A percentile compares a stretch with the other conserved stretches of the same genome.
Evolutionary conservation across 805 yeast genomes (phyloP).

Genomic region (Ogataea minuta): DNA sequence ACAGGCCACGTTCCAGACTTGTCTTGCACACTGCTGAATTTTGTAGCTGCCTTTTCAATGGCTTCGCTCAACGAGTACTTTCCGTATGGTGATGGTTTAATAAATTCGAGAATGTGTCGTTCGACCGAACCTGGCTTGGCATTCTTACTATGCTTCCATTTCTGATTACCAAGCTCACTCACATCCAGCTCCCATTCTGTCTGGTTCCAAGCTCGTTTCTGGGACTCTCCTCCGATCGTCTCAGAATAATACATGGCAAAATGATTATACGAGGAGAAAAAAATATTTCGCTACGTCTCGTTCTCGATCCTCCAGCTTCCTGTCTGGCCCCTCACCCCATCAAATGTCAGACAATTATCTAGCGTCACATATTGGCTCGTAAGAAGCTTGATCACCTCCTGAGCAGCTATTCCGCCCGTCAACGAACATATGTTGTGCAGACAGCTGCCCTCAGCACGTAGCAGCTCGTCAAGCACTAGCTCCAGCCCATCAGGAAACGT

Average conservation of each 20-base stretch:
- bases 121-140: slow-evolving; percentile 1
- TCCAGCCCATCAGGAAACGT: slow-evolving; percentile 36
- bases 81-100: slow-evolving; percentile 25
- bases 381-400: slow-evolving; percentile 72
- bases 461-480: slow-evolving; percentile 41
- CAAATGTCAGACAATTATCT: slow-evolving; percentile 66
- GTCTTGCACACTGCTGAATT: slow-evolving; percentile 70
- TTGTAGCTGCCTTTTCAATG: slow-evolving; percentile 71
- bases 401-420: slow-evolving; percentile 83
- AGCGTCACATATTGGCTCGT: slow-evolving; percentile 82
- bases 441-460: slow-evolving; percentile 41
- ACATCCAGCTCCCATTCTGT: slow-evolving; percentile 73
- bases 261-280: background rate
- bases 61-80: slow-evolving; percentile 43
- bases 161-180: slow-evolving; percentile 71
- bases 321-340: slow-evolving; percentile 61
- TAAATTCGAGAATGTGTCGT: background rate
- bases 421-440: slow-evolving; percentile 62
- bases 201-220: too few relatives aligned
- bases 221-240: slow-evolving; percentile 39
- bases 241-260: slow-evolving; percentile 55
- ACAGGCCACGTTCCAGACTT: slow-evolving; percentile 84
- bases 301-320: slow-evolving; percentile 26
- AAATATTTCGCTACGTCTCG: background rate
- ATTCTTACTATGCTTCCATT: slow-evolving; percentile 61